Evolutionary conservation across 352 stramenopile species (phyloP).

Genomic region (Phytophthora boehmeriae): DNA sequence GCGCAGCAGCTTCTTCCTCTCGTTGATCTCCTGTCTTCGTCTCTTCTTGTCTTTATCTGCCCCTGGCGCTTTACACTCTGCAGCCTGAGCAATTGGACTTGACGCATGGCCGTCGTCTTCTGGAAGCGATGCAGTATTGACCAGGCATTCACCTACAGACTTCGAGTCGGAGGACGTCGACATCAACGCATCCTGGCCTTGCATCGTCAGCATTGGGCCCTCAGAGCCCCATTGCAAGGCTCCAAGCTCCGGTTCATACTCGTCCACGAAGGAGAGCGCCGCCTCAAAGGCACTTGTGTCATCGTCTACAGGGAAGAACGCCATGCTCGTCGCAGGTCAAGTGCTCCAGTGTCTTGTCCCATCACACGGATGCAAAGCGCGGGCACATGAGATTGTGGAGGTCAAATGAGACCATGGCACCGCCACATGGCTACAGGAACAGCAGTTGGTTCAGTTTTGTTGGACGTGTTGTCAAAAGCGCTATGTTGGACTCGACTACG

Average conservation of each 20-base stretch:
- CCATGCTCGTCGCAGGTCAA: constrained; percentile 6
- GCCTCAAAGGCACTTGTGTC: constrained; percentile 17
- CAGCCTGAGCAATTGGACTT: neutral
- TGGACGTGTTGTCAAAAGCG: no score
- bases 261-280: constrained; percentile 28
- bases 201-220: neutral
- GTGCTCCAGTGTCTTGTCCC: no score
- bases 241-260: constrained; percentile 9
- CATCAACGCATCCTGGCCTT: neutral
- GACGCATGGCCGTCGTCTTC: neutral
- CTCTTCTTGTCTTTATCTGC: constrained; percentile 7
- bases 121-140: neutral
- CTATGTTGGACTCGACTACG: neutral
- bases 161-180: neutral
- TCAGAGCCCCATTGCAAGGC: neutral
- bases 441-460: no score
- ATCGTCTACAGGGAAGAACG: constrained; percentile 20
- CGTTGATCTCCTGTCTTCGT: constrained; percentile 8
- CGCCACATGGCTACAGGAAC: no score
- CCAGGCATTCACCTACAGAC: neutral
- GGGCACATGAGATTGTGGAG: neutral
- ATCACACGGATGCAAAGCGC: no score
- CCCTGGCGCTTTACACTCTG: neutral
- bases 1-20: constrained; percentile 36
- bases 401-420: no score